Base-by-base conservation (phyloP, 139 green algal genomes). In the Pleodorina starrii region DNA sequence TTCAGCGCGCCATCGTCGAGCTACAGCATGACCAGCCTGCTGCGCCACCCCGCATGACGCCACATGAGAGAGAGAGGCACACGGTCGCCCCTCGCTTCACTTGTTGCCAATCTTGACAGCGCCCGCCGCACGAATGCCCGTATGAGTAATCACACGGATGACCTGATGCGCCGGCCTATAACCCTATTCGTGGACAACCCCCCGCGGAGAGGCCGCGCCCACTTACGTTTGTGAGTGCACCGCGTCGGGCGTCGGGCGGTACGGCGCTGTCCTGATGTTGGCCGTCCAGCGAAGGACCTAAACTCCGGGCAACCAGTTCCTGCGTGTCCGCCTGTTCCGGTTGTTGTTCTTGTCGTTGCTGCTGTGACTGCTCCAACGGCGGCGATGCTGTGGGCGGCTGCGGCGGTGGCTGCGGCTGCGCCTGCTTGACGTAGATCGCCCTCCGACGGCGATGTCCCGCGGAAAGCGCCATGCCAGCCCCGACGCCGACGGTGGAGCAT, bases 401-500 rank as follows among this genome's bases (percentile, higher is more conserved):
- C n/a, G n/a, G n/a, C n/a, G n/a, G 16, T 77, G 54, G 54, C 29
- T 21, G 25, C 54, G 25, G 54, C 54, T 25, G 32, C 69, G 57
- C 21, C 60, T 19, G 66, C 32, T 17, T 40, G 44, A 88, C 25
- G 82, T 88, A 88, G 17, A 88, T 21, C 2, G 82, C n/a, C 11
- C 82, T 44, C 10, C 82, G 63, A 1, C 82, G 82, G 9, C 82
- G 63, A 63, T 88, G 82, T 4, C 27, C 66, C 10, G 82, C 82
- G 6, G 82, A 71, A 0, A 88, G 82, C 17, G 12, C 43, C 2
- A 66, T 43, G n/a, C 42, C 57, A 11, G 1, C 35, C 6, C 79
- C 77, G 1, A 5, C 25, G n/a, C 29, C 40, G 17, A 32, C 5
- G 7, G n/a, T 0, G 1, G 29, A 42, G 12, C 43, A 57, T 25